phyloP scores from a whole-genome alignment of 371 early-diverging fungal species.

The Fennellomyces sp. region DNA sequence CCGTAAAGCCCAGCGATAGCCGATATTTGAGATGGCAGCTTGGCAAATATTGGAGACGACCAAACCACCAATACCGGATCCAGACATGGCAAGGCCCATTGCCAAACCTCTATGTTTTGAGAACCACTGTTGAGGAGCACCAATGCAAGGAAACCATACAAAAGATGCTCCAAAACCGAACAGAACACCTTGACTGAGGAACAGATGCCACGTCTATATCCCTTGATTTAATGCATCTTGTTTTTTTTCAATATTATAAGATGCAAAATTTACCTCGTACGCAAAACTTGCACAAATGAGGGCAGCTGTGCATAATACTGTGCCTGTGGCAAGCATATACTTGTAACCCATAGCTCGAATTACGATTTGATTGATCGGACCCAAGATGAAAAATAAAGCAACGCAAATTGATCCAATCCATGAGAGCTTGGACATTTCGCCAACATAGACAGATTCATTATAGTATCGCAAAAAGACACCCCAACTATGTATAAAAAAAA shows the following conservation, averaged over 20 bases:
- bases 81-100: conserved; percentile 69
- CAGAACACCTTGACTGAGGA: conserved; percentile 71
- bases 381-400: conserved; percentile 39
- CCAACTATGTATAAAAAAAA: conserved; percentile 12
- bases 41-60: conserved; percentile 60
- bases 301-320: conserved; percentile 55
- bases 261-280: conserved; percentile 22
- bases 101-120: conserved; percentile 67
- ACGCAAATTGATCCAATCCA: conserved; percentile 50
- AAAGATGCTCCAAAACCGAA: conserved; percentile 73
- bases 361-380: conserved; percentile 45
- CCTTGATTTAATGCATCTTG: not conserved
- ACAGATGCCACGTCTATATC: conserved; percentile 62
- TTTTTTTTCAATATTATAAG: not conserved
- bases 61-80: conserved; percentile 75
- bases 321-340: conserved; percentile 51
- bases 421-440: conserved; percentile 31
- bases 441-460: conserved; percentile 28
- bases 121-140: conserved; percentile 77
- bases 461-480: conserved; percentile 38
- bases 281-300: conserved; percentile 63
- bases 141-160: conserved; percentile 69
- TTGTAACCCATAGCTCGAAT: conserved; percentile 59
- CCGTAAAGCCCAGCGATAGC: conserved; percentile 67
- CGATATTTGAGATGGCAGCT: conserved; percentile 49